phyloP scores from a whole-genome alignment of 1,139 yeast species.

The Geotrichum europaeum region DNA sequence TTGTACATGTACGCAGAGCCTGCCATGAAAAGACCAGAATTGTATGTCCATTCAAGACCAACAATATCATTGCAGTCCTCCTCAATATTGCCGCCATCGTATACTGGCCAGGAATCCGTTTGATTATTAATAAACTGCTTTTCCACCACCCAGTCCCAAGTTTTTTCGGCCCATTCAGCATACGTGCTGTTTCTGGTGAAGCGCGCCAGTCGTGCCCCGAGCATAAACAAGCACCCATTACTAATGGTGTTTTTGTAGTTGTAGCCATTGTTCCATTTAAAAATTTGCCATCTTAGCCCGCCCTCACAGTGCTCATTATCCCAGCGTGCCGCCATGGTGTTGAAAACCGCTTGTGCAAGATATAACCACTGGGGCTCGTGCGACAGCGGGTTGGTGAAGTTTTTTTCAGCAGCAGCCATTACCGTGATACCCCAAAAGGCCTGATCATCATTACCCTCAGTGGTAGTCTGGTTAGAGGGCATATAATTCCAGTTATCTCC shows the following conservation, averaged over 20 bases:
- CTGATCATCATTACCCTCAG: conserved; percentile 91
- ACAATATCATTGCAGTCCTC: conserved; percentile 58
- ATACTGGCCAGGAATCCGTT: conserved; percentile 41
- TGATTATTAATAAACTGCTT: conserved; percentile 49
- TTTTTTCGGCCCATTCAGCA: conserved; percentile 72
- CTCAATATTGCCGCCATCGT: conserved; percentile 71
- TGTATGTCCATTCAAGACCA: conserved; percentile 75
- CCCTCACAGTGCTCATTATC: conserved; percentile 69
- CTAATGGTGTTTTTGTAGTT: conserved; percentile 87
- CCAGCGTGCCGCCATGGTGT: conserved; percentile 89
- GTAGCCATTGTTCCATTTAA: conserved; percentile 90
- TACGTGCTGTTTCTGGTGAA: conserved; percentile 68
- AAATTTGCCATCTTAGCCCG: conserved; percentile 95
- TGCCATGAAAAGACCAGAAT: conserved; percentile 70
- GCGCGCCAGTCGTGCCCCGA: conserved; percentile 83
- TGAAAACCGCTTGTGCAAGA: conserved; percentile 73
- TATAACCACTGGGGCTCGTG: conserved; percentile 59
- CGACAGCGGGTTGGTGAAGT: conserved; percentile 58
- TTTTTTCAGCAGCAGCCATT: conserved; percentile 77
- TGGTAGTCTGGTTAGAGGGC: conserved; percentile 68
- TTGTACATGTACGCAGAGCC: conserved; percentile 83
- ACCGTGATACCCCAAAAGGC: conserved; percentile 86
- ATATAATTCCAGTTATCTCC: conserved; percentile 67
- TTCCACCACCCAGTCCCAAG: conserved; percentile 76
- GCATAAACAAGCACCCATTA: conserved; percentile 82